phyloP scores from a whole-genome alignment of 345 rosid species.

The Melaleuca alternifolia region DNA sequence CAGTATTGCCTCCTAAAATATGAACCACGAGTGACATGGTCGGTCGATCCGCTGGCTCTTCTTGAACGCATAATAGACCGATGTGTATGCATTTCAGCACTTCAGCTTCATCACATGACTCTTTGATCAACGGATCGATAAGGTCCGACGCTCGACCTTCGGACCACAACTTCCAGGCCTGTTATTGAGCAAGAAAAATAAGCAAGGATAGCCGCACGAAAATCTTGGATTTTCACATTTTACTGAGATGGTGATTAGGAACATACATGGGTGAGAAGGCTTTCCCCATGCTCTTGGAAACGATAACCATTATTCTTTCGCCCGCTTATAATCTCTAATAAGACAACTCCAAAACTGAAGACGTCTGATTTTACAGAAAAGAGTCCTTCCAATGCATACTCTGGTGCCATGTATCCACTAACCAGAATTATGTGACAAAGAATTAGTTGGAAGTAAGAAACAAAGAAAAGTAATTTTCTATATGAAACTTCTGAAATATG shows the following conservation, averaged over 20 bases:
- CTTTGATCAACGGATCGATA: neutral
- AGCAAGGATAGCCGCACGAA: neutral
- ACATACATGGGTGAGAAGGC: constrained; percentile 22
- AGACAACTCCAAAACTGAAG: constrained; percentile 8
- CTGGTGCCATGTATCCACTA: constrained; percentile 31
- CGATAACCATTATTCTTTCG: neutral
- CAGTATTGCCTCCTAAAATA: neutral
- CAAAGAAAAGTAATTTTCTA: neutral
- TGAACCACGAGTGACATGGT: neutral
- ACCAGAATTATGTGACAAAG: neutral
- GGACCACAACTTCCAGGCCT: neutral
- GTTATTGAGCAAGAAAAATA: neutral
- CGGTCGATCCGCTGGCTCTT: neutral
- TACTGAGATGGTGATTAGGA: neutral
- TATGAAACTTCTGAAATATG: neutral
- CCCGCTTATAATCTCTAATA: neutral
- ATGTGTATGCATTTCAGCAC: constrained; percentile 3
- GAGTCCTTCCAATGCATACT: constrained; percentile 22
- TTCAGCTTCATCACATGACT: neutral
- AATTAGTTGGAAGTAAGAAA: neutral
- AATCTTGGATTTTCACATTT: neutral
- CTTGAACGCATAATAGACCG: constrained; percentile 1
- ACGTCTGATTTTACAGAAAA: constrained; percentile 21
- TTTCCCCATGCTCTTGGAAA: neutral
- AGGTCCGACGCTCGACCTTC: neutral